Base-by-base conservation (phyloP, 2,329 filamentous ascomycete genomes). In the Exophiala sp. region DNA sequence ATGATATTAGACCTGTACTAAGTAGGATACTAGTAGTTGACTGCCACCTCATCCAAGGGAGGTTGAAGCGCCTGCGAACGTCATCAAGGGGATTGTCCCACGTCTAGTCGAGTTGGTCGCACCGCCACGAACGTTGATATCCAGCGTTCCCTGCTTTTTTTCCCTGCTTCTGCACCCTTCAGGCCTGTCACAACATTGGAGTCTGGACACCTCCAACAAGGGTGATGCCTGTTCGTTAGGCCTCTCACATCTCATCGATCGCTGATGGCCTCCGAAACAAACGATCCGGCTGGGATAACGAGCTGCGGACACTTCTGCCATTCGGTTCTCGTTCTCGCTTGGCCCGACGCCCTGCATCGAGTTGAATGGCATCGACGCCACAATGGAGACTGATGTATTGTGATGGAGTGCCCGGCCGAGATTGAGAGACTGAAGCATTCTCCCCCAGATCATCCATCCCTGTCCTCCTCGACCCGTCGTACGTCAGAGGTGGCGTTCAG, bases 61-160 rank as follows among this genome's bases (percentile, higher is more conserved):
- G 16, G 10, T 39, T n/a, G 37, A 39, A 9, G 3, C 11, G 22
- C 6, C 37, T 4, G 37, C n/a, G 30, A 51, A 56, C 54, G 54
- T 56, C 54, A 56, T 56, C 47, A 34, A 37, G 44, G 37, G 50
- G 34, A 6, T 37, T 16, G 14, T 46, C 14, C 45, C 16, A 21
- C 27, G n/a, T 27, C 23, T 30, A 18, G 16, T 18, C 10, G 24
- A 27, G 23, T 21, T 40, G 35, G 13, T 35, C 53, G 50, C 53
- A 53, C 47, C 46, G 51, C 54, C 54, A 52, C 54, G 11, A 37
- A 46, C 50, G 50, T 37, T 41, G 39, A 41, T 51, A 46, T 51
- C 54, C 44, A 50, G 53, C 27, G 50, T 40, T 53, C 43, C 37
- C 18, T 40, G 42, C 38, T 34, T 34, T 34, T 34, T 34, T 34